These are phyloP conservation scores for Salmacisia buchloeana DNA, from an alignment of 1,284 basidiomycete genomes.

Conservation along the genomic window DNA sequence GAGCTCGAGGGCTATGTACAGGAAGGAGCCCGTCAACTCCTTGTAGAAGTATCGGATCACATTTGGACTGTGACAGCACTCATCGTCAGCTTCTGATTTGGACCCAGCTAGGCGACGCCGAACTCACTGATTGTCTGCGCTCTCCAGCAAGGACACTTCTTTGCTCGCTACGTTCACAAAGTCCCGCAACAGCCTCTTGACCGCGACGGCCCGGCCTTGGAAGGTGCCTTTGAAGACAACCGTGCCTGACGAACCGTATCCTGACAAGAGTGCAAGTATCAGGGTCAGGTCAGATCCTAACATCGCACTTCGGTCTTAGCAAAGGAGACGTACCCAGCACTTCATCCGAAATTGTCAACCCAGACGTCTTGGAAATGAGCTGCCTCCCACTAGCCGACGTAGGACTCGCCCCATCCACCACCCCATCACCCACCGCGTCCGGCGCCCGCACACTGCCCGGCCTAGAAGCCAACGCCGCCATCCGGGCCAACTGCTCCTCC, in stretches of 20 bases:
- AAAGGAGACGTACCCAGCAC: constrained; percentile 25
- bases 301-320: background rate
- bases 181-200: constrained; percentile 89
- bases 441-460: background rate
- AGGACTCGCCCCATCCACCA: background rate
- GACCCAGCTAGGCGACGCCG: background rate
- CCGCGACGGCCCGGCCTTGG: constrained; percentile 90
- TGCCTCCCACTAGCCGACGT: background rate
- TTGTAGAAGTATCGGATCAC: constrained; percentile 96
- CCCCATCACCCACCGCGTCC: background rate
- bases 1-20: constrained; percentile 94
- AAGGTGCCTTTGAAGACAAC: constrained; percentile 89
- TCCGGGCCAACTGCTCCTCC: constrained; percentile 23
- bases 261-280: constrained; percentile 56
- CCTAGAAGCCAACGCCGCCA: constrained; percentile 20
- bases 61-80: constrained; percentile 66
- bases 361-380: constrained; percentile 10
- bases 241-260: constrained; percentile 92
- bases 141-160: constrained; percentile 88
- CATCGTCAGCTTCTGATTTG: no score
- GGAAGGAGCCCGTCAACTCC: constrained; percentile 69
- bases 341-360: constrained; percentile 41
- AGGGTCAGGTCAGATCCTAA: no score
- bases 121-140: constrained; percentile 70
- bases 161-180: constrained; percentile 91